phyloP scores from a whole-genome alignment of 257 asterid species.

The Striga asiatica region DNA sequence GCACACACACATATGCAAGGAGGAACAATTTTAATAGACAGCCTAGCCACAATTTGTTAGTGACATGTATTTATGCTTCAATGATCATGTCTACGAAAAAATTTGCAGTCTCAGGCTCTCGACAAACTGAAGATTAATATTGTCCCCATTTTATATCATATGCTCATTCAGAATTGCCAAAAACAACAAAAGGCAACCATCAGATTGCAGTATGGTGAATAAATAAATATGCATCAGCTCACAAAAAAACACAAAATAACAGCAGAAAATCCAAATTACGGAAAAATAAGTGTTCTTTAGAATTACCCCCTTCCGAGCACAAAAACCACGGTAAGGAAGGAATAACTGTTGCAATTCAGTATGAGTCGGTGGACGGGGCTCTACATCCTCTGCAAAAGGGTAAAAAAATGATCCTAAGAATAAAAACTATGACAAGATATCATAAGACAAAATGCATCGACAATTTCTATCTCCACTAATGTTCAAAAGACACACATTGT shows the following conservation, averaged over 20 bases:
- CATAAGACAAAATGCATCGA: not conserved
- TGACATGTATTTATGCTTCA: not conserved
- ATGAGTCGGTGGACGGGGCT: constrained; percentile 24
- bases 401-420: not conserved
- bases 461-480: no score
- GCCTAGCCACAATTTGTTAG: not conserved
- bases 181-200: no score
- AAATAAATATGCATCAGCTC: not conserved
- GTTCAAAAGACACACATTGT: no score
- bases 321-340: constrained; percentile 68
- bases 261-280: not conserved
- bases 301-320: constrained; percentile 75
- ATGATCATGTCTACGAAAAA: not conserved
- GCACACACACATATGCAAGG: no score
- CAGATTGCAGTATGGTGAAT: no score
- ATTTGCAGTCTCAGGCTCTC: no score
- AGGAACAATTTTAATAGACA: no score
- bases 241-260: not conserved
- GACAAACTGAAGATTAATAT: no score
- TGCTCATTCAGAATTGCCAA: no score
- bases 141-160: no score
- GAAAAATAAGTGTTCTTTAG: not conserved
- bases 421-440: not conserved
- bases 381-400: constrained; percentile 32
- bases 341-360: constrained; percentile 47